A percentile compares a stretch with the other conserved stretches of the same genome.
Conservation (phyloP, 257 asterid genomes). For the Prunella vulgaris region DNA sequence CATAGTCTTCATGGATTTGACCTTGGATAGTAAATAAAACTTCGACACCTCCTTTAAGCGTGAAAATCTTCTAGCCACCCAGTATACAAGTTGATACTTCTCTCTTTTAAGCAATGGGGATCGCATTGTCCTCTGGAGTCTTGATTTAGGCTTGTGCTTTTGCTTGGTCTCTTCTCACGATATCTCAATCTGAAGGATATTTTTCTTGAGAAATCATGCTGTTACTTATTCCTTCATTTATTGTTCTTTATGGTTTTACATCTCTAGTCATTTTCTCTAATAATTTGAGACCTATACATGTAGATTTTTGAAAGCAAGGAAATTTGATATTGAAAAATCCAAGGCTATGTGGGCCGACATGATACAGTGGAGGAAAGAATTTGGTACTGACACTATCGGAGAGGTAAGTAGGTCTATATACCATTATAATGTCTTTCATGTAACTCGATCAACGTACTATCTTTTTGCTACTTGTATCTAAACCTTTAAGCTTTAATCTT, state of each 20-base stretch:
- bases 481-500: conserved; percentile 4
- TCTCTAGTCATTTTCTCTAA: conserved; percentile 13
- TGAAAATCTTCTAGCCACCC: no score
- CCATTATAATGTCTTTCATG: background rate
- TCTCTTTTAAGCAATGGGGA: background rate
- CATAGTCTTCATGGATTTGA: no score
- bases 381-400: conserved; percentile 70
- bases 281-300: conserved; percentile 15
- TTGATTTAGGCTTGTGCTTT: background rate
- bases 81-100: no score
- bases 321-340: conserved; percentile 75
- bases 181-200: background rate
- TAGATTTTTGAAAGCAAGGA: conserved; percentile 95
- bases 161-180: background rate
- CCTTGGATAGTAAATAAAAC: no score
- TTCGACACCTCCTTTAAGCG: no score
- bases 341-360: conserved; percentile 98
- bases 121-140: background rate
- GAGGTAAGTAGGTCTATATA: conserved; percentile 41
- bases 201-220: background rate
- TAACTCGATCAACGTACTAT: background rate
- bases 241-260: conserved; percentile 15
- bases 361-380: conserved; percentile 96
- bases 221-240: background rate
- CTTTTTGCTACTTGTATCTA: background rate